phyloP scores from a whole-genome alignment of 208 protist genomes.

The Crithidia acanthocephali region DNA sequence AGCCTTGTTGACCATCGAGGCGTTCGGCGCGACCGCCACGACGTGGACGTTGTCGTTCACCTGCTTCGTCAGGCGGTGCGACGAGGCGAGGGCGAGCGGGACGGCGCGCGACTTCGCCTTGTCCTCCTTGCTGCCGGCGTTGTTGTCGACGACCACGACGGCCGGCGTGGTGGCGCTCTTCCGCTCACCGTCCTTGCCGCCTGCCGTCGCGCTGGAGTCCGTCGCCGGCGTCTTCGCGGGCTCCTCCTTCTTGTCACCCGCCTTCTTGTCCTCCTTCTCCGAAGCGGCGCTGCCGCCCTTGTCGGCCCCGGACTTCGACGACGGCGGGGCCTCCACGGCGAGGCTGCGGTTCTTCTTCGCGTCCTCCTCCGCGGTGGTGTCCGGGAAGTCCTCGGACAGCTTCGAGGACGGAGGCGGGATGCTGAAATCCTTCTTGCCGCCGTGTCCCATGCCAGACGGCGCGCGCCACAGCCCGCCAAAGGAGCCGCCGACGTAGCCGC shows the following conservation, averaged over 20 bases:
- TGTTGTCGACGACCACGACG: slow-evolving; percentile 9
- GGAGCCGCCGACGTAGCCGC: slow-evolving; percentile 42
- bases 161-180: slow-evolving; percentile 9
- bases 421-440: slow-evolving; percentile 33
- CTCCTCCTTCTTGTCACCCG: slow-evolving; percentile 4
- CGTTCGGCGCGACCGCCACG: slow-evolving; percentile 31
- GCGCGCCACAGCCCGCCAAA: slow-evolving; percentile 42
- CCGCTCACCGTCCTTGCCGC: background rate
- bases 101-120: slow-evolving; percentile 15
- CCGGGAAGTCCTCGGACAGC: slow-evolving; percentile 18
- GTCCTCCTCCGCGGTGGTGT: background rate
- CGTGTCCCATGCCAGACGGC: slow-evolving; percentile 21
- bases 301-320: background rate
- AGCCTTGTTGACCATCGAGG: slow-evolving; percentile 27
- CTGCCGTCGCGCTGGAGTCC: no score
- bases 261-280: slow-evolving; percentile 9
- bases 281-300: slow-evolving; percentile 1
- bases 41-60: slow-evolving; percentile 48
- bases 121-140: background rate
- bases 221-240: slow-evolving; percentile 1
- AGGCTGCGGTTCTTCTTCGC: slow-evolving; percentile 3
- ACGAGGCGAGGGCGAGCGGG: slow-evolving; percentile 26
- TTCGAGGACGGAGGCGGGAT: slow-evolving; percentile 36
- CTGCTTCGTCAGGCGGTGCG: slow-evolving; percentile 43
- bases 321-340: background rate